phyloP scores from a whole-genome alignment of 352 stramenopile genomes.

The Phytopythium boreale region DNA sequence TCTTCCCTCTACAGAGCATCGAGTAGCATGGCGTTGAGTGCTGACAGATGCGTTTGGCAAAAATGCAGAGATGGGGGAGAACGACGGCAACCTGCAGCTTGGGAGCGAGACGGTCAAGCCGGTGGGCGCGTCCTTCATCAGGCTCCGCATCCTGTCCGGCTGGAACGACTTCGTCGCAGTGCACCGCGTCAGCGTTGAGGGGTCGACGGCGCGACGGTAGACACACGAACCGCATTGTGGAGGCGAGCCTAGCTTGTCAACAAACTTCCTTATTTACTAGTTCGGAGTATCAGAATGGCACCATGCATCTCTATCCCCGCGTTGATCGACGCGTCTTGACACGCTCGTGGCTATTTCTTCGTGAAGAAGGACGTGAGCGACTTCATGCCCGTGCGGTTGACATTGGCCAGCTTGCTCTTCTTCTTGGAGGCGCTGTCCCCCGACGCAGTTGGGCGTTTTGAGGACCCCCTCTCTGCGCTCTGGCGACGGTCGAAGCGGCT shows the following conservation, averaged over 20 bases:
- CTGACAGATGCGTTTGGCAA: background rate
- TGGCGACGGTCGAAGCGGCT: slow-evolving; percentile 33
- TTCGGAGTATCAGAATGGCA: background rate
- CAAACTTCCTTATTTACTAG: background rate
- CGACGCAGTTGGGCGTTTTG: slow-evolving; percentile 37
- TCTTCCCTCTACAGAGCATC: background rate
- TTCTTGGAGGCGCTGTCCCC: slow-evolving; percentile 44
- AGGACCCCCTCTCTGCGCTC: slow-evolving; percentile 17
- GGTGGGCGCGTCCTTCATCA: slow-evolving; percentile 76
- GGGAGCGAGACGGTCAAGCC: slow-evolving; percentile 72
- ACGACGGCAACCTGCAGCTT: slow-evolving; percentile 79
- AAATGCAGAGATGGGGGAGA: slow-evolving; percentile 68
- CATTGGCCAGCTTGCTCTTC: slow-evolving; percentile 79
- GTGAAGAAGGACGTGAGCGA: slow-evolving; percentile 82
- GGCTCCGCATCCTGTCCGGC: slow-evolving; percentile 82
- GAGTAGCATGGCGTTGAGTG: background rate
- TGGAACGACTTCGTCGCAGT: slow-evolving; percentile 78
- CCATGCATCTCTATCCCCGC: background rate
- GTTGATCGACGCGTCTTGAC: background rate
- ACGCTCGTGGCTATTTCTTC: slow-evolving; percentile 47
- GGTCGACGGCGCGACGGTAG: slow-evolving; percentile 47
- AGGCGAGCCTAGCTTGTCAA: background rate
- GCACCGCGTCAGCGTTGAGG: slow-evolving; percentile 80
- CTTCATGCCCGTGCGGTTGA: slow-evolving; percentile 79
- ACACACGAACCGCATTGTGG: background rate